phyloP scores from a whole-genome alignment of 352 stramenopile genomes.

The Phytopythium sindhum region DNA sequence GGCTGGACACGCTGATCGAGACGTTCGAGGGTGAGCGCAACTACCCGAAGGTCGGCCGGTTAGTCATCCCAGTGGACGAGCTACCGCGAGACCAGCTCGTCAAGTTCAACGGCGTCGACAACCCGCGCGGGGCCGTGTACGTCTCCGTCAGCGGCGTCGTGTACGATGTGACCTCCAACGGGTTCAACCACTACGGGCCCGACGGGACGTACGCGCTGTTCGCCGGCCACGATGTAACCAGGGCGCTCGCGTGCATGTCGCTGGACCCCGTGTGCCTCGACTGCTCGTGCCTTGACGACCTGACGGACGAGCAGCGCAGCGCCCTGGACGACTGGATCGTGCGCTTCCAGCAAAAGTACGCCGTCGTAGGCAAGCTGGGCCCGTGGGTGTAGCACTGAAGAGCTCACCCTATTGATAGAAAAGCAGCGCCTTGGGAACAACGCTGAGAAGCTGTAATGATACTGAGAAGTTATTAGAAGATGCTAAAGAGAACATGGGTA shows the following conservation, averaged over 20 bases:
- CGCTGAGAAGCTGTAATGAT: too few relatives aligned
- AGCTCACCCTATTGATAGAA: too few relatives aligned
- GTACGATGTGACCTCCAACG: slow-evolving; percentile 92
- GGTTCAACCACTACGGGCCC: slow-evolving; percentile 89
- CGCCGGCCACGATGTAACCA: slow-evolving; percentile 91
- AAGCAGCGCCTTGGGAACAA: too few relatives aligned
- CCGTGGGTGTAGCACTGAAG: background rate
- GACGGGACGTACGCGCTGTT: slow-evolving; percentile 92
- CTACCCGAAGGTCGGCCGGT: slow-evolving; percentile 88
- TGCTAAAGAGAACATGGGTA: too few relatives aligned
- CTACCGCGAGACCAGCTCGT: slow-evolving; percentile 67
- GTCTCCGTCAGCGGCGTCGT: slow-evolving; percentile 86
- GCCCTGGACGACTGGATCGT: slow-evolving; percentile 93
- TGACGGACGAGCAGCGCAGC: slow-evolving; percentile 83
- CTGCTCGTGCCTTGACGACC: slow-evolving; percentile 70
- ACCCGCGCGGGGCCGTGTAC: slow-evolving; percentile 78
- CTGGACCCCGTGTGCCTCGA: slow-evolving; percentile 89
- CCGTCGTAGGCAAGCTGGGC: slow-evolving; percentile 70
- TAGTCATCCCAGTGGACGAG: slow-evolving; percentile 50
- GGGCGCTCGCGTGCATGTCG: slow-evolving; percentile 94
- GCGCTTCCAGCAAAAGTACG: slow-evolving; percentile 93
- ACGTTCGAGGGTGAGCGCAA: slow-evolving; percentile 86
- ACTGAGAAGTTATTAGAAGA: too few relatives aligned
- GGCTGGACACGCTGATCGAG: slow-evolving; percentile 72
- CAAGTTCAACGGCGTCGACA: slow-evolving; percentile 62